phyloP scores from a whole-genome alignment of 495 filamentous ascomycete species.

The Neurospora intermedia region DNA sequence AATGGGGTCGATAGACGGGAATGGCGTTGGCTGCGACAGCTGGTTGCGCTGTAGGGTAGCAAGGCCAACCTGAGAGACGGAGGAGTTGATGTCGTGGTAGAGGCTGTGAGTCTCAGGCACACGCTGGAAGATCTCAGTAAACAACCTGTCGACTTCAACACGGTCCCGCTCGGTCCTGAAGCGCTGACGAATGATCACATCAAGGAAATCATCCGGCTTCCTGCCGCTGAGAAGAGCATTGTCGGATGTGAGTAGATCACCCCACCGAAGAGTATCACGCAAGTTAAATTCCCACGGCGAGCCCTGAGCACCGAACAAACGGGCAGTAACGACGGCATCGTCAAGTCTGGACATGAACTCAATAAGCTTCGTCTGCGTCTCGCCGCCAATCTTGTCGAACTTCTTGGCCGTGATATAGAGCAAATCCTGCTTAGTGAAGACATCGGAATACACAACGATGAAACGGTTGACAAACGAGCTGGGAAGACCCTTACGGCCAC shows the following conservation, averaged over 20 bases:
- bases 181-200: slow-evolving; percentile 77
- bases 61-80: slow-evolving; percentile 60
- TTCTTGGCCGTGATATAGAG: slow-evolving; percentile 67
- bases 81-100: slow-evolving; percentile 45
- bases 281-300: slow-evolving; percentile 97
- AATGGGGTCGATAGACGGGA: slow-evolving; percentile 45
- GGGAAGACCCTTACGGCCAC: slow-evolving; percentile 89
- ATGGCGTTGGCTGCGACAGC: slow-evolving; percentile 42
- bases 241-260: slow-evolving; percentile 54
- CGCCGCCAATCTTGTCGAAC: slow-evolving; percentile 50
- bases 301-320: slow-evolving; percentile 64
- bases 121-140: slow-evolving; percentile 31
- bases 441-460: slow-evolving; percentile 91
- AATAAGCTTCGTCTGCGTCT: slow-evolving; percentile 54
- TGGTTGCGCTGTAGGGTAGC: slow-evolving; percentile 53
- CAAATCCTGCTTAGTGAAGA: slow-evolving; percentile 71
- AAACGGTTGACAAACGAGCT: slow-evolving; percentile 97
- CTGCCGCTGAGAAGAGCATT: slow-evolving; percentile 43
- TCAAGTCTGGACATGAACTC: slow-evolving; percentile 72
- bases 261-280: slow-evolving; percentile 83
- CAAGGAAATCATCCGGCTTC: slow-evolving; percentile 57
- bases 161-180: slow-evolving; percentile 67
- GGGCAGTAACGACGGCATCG: slow-evolving; percentile 50
- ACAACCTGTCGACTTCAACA: slow-evolving; percentile 50
- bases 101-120: slow-evolving; percentile 47